Percentiles rank a stretch among this genome's conserved stretches.
Conservation (phyloP, 2,329 filamentous ascomycete genomes). For the Cladosporium sp. region DNA sequence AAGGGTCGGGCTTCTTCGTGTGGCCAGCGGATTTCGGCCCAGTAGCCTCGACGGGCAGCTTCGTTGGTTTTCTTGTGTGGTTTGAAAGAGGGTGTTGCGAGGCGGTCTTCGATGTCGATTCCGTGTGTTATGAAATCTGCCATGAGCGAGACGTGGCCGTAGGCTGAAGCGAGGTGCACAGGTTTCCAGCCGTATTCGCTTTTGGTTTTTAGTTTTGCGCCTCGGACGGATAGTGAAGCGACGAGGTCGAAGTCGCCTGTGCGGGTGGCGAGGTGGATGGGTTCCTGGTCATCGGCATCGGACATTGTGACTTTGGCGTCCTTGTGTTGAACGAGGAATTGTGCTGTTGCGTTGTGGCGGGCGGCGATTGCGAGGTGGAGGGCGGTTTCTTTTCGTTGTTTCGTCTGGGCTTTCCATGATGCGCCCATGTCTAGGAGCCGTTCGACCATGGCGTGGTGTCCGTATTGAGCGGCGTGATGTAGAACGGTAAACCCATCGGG, state of each 20-base stretch:
- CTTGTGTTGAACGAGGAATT: slow-evolving; percentile 15
- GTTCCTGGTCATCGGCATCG: slow-evolving; percentile 17
- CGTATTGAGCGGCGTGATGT: slow-evolving; percentile 17
- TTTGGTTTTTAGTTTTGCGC: slow-evolving; percentile 14
- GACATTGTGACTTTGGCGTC: slow-evolving; percentile 15
- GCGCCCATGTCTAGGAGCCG: slow-evolving; percentile 15
- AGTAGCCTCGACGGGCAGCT: slow-evolving; percentile 16
- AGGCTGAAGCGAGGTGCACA: slow-evolving; percentile 19
- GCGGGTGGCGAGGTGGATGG: slow-evolving; percentile 20
- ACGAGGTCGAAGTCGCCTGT: slow-evolving; percentile 16
- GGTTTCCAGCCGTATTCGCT: slow-evolving; percentile 21
- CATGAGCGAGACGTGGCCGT: slow-evolving; percentile 16
- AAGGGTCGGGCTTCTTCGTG: slow-evolving; percentile 17
- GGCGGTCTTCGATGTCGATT: slow-evolving; percentile 17
- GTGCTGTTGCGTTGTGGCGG: slow-evolving; percentile 11
- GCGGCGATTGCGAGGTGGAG: slow-evolving; percentile 17
- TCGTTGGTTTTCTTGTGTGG: slow-evolving; percentile 18
- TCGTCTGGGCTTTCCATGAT: slow-evolving; percentile 17
- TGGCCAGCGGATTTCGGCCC: slow-evolving; percentile 21
- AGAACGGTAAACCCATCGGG: slow-evolving; percentile 18
- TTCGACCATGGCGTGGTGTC: slow-evolving; percentile 17
- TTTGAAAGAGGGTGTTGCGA: slow-evolving; percentile 18
- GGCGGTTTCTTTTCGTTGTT: slow-evolving; percentile 15
- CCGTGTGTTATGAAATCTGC: slow-evolving; percentile 17
- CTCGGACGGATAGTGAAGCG: slow-evolving; percentile 13